These are phyloP conservation scores for Fraxinus sp. DNA, from an alignment of 305 asterid species.

Conservation along the genomic window DNA sequence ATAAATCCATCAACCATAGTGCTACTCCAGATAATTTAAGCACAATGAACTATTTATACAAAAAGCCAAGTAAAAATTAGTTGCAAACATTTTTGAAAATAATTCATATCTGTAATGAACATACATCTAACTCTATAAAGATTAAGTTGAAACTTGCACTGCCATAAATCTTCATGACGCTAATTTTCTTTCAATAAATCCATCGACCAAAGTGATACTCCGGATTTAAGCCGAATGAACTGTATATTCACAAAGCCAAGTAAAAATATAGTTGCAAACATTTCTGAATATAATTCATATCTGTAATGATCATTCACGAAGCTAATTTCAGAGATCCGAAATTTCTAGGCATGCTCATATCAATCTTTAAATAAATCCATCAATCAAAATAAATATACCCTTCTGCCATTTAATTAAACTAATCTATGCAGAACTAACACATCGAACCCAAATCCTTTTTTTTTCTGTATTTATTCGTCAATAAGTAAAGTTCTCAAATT, in stretches of 20 bases:
- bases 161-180: not conserved
- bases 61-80: not conserved
- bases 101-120: not conserved
- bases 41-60: not conserved
- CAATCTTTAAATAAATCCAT: too few species aligned
- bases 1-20: not conserved
- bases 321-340: not conserved
- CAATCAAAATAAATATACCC: not conserved
- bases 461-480: not conserved
- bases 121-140: not conserved
- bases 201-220: too few species aligned
- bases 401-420: not conserved
- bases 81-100: not conserved
- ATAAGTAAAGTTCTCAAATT: not conserved
- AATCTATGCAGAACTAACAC: not conserved
- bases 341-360: not conserved
- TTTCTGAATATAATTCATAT: too few species aligned
- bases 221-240: too few species aligned
- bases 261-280: too few species aligned
- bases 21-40: not conserved
- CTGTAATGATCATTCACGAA: too few species aligned
- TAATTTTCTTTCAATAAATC: too few species aligned
- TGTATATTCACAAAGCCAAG: too few species aligned
- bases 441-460: not conserved
- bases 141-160: not conserved